Conservation (phyloP, 108 stramenopile species). For the Fistulifera solaris region DNA sequence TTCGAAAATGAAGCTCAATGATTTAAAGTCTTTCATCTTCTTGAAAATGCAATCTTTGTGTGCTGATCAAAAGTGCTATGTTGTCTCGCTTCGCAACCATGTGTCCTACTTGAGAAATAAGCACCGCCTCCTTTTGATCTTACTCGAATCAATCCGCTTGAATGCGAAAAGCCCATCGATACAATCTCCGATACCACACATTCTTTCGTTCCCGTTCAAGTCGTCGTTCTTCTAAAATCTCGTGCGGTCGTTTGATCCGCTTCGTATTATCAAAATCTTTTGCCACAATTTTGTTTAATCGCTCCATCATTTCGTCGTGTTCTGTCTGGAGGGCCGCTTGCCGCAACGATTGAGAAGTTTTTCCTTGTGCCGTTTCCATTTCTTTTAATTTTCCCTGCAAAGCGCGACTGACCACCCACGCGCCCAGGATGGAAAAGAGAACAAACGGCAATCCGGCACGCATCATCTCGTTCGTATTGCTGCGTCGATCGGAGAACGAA, state of each 20-base stretch:
- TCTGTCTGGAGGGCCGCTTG: conserved; percentile 69
- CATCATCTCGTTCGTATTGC: too few relatives aligned
- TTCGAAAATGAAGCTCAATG: too few relatives aligned
- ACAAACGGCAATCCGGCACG: conserved; percentile 69
- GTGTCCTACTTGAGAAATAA: too few relatives aligned
- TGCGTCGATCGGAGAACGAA: too few relatives aligned
- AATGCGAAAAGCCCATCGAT: too few relatives aligned
- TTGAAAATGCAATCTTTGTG: too few relatives aligned
- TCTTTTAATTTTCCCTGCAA: conserved; percentile 81
- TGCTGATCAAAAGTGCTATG: too few relatives aligned
- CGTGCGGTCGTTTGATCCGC: conserved; percentile 81
- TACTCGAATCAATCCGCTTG: too few relatives aligned
- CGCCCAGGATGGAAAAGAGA: conserved; percentile 67
- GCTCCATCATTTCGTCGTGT: conserved; percentile 85
- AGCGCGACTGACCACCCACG: conserved; percentile 66
- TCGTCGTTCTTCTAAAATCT: conserved; percentile 68
- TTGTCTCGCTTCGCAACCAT: too few relatives aligned
- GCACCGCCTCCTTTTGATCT: too few relatives aligned
- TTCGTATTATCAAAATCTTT: conserved; percentile 83
- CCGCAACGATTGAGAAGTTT: conserved; percentile 64
- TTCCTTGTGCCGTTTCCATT: conserved; percentile 63
- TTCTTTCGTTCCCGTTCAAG: conserved; percentile 73
- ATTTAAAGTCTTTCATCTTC: too few relatives aligned
- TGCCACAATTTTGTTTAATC: conserved; percentile 51
- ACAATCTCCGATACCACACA: conserved; percentile 61